Conservation (phyloP, 176 grass and related monocot genomes). For the Puccinellia tenuiflora region DNA sequence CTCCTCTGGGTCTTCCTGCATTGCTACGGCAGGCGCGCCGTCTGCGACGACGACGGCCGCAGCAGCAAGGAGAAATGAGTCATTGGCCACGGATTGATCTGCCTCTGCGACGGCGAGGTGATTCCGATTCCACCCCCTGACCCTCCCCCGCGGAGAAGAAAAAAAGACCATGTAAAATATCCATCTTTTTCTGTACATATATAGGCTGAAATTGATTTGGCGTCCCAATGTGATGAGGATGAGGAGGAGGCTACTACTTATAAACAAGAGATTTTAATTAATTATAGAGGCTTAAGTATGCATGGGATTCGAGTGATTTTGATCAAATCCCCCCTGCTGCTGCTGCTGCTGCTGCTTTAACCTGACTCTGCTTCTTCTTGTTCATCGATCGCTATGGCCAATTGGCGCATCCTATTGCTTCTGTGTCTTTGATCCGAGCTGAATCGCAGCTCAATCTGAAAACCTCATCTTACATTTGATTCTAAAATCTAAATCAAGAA, state of each 20-base stretch:
- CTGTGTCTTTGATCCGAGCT: not conserved
- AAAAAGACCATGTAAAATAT: conserved; percentile 8
- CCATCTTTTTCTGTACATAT: conserved; percentile 34
- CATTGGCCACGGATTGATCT: not conserved
- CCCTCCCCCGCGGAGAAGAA: not conserved
- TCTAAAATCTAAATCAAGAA: not conserved
- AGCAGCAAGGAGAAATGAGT: not conserved
- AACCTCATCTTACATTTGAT: no score
- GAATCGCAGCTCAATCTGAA: not conserved
- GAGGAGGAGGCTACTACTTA: not conserved
- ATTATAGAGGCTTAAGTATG: not conserved
- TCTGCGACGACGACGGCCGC: conserved; percentile 30
- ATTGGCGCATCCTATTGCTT: not conserved
- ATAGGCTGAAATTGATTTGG: not conserved
- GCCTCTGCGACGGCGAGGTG: not conserved
- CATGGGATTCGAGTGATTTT: not conserved
- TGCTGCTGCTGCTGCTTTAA: not conserved
- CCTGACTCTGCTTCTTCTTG: not conserved
- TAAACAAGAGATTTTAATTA: not conserved
- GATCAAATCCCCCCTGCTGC: not conserved
- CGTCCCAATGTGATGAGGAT: not conserved
- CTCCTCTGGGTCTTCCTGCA: conserved; percentile 75
- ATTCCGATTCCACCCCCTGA: not conserved
- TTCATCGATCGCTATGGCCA: not conserved
- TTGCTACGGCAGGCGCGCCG: conserved; percentile 54